Conservation (phyloP, 129 eudicot genomes). For the Lactuca saligna region DNA sequence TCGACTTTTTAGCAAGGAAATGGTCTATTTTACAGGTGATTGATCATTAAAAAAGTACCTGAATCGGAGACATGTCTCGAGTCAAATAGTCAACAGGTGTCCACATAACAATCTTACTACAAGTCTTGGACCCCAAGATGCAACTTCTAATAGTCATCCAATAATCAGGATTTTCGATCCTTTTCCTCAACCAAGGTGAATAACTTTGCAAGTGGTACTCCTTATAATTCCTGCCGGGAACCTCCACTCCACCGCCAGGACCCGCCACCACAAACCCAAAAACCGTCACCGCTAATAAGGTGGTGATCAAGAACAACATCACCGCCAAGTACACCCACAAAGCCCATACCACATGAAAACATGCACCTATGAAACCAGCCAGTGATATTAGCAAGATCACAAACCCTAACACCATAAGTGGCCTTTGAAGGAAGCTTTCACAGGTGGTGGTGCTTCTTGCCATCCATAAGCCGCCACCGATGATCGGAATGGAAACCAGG, state of each 20-base stretch:
- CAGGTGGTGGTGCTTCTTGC: constrained; percentile 78
- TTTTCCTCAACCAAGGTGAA: constrained; percentile 80
- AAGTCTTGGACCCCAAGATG: constrained; percentile 76
- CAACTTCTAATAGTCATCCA: constrained; percentile 72
- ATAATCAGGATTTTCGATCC: constrained; percentile 48
- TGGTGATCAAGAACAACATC: constrained; percentile 67
- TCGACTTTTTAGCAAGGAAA: background rate
- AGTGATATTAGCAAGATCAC: constrained; percentile 67
- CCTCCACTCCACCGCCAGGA: constrained; percentile 63
- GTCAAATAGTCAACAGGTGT: constrained; percentile 71
- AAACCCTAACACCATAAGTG: constrained; percentile 73
- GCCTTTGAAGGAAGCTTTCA: constrained; percentile 80
- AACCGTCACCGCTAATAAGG: constrained; percentile 58
- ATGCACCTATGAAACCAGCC: constrained; percentile 91
- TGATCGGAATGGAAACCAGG: constrained; percentile 74
- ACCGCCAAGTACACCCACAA: constrained; percentile 69
- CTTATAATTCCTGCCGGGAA: constrained; percentile 64
- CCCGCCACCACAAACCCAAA: constrained; percentile 85
- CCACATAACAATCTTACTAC: constrained; percentile 67
- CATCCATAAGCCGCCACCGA: constrained; percentile 89
- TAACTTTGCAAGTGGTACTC: constrained; percentile 71
- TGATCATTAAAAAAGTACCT: constrained; percentile 45
- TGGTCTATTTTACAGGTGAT: background rate
- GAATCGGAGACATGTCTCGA: constrained; percentile 73
- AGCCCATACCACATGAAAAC: constrained; percentile 78